Conservation (phyloP, 1,284 basidiomycete species). For the Erythrobasidium hasegawianum region DNA sequence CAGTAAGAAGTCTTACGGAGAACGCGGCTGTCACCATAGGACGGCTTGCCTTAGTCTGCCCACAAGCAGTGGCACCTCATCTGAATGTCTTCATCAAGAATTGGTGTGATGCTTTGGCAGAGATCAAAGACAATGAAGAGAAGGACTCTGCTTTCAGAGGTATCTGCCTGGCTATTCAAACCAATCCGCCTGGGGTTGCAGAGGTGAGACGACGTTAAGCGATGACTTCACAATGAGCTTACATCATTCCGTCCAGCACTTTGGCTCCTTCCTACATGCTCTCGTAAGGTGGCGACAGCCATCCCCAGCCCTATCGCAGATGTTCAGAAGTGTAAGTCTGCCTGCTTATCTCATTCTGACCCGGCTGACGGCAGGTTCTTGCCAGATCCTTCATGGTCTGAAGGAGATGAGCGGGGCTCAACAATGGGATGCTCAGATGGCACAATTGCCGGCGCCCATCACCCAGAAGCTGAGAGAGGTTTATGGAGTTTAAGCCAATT, state of each 20-base stretch:
- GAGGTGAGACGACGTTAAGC: conserved; percentile 58
- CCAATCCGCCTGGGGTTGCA: conserved; percentile 84
- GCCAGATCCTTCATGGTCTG: conserved; percentile 74
- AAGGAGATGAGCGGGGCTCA: conserved; percentile 73
- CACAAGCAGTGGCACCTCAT: conserved; percentile 80
- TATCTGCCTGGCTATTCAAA: conserved; percentile 90
- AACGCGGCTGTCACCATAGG: conserved; percentile 99
- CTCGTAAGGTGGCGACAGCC: conserved; percentile 88
- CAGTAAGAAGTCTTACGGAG: conserved; percentile 89
- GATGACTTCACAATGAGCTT: background rate
- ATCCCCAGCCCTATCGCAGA: conserved; percentile 77
- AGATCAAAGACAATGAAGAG: conserved; percentile 99
- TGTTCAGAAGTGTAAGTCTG: conserved; percentile 65
- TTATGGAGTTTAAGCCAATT: conserved; percentile 62
- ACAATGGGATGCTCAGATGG: conserved; percentile 68
- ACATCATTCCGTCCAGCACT: conserved; percentile 58
- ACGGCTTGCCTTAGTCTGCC: conserved; percentile 88
- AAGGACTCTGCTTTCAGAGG: conserved; percentile 99
- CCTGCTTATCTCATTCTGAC: conserved; percentile 43
- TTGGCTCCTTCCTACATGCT: conserved; percentile 95
- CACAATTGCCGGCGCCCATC: conserved; percentile 70
- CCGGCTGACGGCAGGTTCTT: too few species aligned
- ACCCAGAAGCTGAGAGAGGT: conserved; percentile 69
- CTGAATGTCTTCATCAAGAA: conserved; percentile 85
- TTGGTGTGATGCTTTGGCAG: conserved; percentile 85